Conservation (phyloP, 2,329 filamentous ascomycete genomes). For the Didymella pomorum region DNA sequence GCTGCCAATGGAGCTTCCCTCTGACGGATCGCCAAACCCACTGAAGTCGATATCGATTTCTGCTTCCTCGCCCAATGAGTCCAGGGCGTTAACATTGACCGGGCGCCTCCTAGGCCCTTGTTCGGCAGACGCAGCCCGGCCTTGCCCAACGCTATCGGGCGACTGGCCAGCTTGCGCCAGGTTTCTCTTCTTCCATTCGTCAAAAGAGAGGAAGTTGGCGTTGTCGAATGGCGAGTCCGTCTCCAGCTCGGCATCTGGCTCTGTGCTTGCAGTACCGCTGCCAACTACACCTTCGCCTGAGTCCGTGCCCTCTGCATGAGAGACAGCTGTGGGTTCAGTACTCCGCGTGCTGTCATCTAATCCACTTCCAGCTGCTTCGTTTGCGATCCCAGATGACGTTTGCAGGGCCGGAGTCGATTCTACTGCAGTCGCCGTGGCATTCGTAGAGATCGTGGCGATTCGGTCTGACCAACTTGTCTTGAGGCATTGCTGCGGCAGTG, state of each 20-base stretch:
- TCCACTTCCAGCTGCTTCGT: slow-evolving; percentile 19
- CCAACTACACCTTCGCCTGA: slow-evolving; percentile 13
- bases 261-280: slow-evolving; percentile 26
- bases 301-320: slow-evolving; percentile 21
- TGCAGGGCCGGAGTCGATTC: slow-evolving; percentile 23
- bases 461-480: slow-evolving; percentile 64
- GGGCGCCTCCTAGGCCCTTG: slow-evolving; percentile 60
- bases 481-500: slow-evolving; percentile 77
- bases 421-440: slow-evolving; percentile 23
- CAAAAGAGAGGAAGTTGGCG: slow-evolving; percentile 91
- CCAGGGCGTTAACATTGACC: slow-evolving; percentile 71
- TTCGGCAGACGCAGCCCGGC: slow-evolving; percentile 56
- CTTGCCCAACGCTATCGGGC: slow-evolving; percentile 70
- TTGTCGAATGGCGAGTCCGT: slow-evolving; percentile 74
- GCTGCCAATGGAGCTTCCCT: slow-evolving; percentile 29
- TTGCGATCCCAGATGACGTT: slow-evolving; percentile 1
- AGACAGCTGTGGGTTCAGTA: slow-evolving; percentile 1
- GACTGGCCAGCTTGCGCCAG: slow-evolving; percentile 84
- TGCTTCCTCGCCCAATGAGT: slow-evolving; percentile 83
- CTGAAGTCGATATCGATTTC: slow-evolving; percentile 82
- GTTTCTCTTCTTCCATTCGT: slow-evolving; percentile 97
- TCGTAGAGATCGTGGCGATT: slow-evolving; percentile 23
- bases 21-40: slow-evolving; percentile 62
- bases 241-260: slow-evolving; percentile 63
- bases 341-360: slow-evolving; percentile 15